A percentile compares a stretch with the other conserved stretches of the same genome.
Evolutionary conservation across 225 moss, liverwort and hornwort species (phyloP).

Genomic region (Thuidium tamariscinum): DNA sequence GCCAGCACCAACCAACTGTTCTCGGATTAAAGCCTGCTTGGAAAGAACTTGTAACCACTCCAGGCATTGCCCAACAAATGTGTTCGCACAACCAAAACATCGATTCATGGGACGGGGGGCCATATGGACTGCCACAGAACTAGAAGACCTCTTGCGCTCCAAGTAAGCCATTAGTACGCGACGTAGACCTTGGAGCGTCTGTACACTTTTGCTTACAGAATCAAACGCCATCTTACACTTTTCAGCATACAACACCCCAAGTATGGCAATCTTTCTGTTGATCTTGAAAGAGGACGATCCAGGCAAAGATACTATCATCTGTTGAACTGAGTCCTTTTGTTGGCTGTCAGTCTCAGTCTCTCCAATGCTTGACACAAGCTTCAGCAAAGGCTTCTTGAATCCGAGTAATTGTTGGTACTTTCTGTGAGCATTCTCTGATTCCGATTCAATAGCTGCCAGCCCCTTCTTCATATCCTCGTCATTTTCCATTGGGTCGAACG

Average conservation of each 20-base stretch:
- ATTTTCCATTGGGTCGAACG: conserved; percentile 93
- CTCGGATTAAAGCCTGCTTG: conserved; percentile 67
- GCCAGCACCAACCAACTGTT: conserved; percentile 79
- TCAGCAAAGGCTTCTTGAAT: conserved; percentile 95
- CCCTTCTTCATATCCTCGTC: conserved; percentile 99
- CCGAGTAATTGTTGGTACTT: conserved; percentile 94
- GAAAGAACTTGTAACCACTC: conserved; percentile 97
- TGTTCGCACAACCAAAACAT: conserved; percentile 99
- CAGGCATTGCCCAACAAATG: conserved; percentile 93
- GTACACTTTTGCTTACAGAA: conserved; percentile 97
- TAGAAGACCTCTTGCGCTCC: conserved; percentile 65
- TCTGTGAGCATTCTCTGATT: conserved; percentile 99
- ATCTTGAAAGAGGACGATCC: conserved; percentile 93
- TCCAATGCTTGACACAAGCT: conserved; percentile 96
- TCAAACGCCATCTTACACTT: conserved; percentile 99
- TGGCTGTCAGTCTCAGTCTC: conserved; percentile 95
- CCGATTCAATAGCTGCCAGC: conserved; percentile 85
- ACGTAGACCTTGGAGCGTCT: conserved; percentile 89
- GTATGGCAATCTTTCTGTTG: conserved; percentile 92
- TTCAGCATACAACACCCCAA: conserved; percentile 94
- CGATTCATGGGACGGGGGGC: conserved; percentile 72
- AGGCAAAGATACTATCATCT: conserved; percentile 88
- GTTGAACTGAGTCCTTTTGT: conserved; percentile 96
- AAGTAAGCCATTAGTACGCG: conserved; percentile 89
- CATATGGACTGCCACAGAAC: conserved; percentile 19